Conservation (phyloP, 2,329 filamentous ascomycete species). For the Fusarium sarcochroum region DNA sequence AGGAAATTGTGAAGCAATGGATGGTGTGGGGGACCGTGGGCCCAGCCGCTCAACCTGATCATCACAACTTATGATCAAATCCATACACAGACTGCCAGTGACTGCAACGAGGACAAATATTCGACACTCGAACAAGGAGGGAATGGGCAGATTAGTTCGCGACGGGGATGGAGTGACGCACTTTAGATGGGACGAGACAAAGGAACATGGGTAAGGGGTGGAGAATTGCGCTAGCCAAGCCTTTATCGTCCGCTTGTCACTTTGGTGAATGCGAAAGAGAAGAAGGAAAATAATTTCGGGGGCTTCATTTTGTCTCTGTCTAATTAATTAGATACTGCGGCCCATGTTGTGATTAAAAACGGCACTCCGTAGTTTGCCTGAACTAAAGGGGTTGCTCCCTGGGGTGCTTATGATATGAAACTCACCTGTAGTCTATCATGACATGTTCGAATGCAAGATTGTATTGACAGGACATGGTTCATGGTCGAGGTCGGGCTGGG, state of each 20-base stretch:
- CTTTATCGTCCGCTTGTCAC: conserved; percentile 30
- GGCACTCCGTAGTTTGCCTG: background rate
- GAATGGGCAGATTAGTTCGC: conserved; percentile 34
- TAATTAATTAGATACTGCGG: background rate
- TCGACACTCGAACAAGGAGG: conserved; percentile 17
- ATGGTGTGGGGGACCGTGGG: conserved; percentile 2
- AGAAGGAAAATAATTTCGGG: background rate
- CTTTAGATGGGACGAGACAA: conserved; percentile 38
- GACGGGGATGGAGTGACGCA: conserved; percentile 38
- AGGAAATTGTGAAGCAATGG: conserved; percentile 22
- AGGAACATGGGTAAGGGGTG: conserved; percentile 9
- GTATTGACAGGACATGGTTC: conserved; percentile 4
- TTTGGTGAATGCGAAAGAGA: conserved; percentile 20
- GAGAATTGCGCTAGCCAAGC: conserved; percentile 20
- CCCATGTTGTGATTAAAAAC: background rate
- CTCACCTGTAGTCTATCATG: conserved; percentile 26
- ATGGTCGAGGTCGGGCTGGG: conserved; percentile 2
- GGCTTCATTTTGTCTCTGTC: background rate
- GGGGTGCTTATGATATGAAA: conserved; percentile 7
- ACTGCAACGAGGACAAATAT: conserved; percentile 11
- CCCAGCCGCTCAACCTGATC: background rate
- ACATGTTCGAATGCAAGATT: conserved; percentile 9
- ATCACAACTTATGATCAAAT: conserved; percentile 14
- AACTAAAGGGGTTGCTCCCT: background rate
- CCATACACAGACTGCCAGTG: conserved; percentile 13